phyloP scores from a whole-genome alignment of 768 basidiomycete species.

The Suillus subaureus region DNA sequence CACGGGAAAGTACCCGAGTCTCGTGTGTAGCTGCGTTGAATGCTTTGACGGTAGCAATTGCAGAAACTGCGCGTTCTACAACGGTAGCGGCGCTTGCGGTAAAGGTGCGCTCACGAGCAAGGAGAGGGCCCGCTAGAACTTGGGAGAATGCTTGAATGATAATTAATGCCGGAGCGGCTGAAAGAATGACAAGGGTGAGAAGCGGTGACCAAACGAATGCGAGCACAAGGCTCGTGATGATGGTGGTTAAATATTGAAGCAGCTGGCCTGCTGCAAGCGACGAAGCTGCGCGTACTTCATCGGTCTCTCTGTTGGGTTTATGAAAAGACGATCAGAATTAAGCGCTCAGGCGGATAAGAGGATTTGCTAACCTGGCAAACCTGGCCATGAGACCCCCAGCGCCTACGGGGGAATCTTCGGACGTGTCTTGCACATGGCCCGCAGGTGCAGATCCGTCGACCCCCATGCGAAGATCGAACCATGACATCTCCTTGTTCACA shows the following conservation, averaged over 20 bases:
- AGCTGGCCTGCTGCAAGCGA: constrained; percentile 78
- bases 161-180: constrained; percentile 81
- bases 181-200: constrained; percentile 90
- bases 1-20: constrained; percentile 45
- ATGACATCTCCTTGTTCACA: constrained; percentile 73
- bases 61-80: constrained; percentile 72
- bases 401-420: constrained; percentile 57
- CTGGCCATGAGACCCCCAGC: constrained; percentile 94
- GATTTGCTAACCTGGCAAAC: constrained; percentile 68
- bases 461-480: constrained; percentile 87
- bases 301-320: constrained; percentile 73
- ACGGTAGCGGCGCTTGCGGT: constrained; percentile 75
- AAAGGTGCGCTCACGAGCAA: constrained; percentile 64
- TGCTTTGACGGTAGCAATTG: constrained; percentile 90
- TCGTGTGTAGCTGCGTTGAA: constrained; percentile 78
- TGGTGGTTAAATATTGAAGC: constrained; percentile 81
- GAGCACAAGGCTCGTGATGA: constrained; percentile 76
- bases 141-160: constrained; percentile 80
- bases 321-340: not conserved
- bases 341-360: not conserved
- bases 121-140: constrained; percentile 62
- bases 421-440: constrained; percentile 31
- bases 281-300: constrained; percentile 86
- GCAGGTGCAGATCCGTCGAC: constrained; percentile 43
- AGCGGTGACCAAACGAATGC: constrained; percentile 80